These are phyloP conservation scores for Pulveroboletus sp. DNA, from an alignment of 768 basidiomycete genomes.

Conservation along the genomic window DNA sequence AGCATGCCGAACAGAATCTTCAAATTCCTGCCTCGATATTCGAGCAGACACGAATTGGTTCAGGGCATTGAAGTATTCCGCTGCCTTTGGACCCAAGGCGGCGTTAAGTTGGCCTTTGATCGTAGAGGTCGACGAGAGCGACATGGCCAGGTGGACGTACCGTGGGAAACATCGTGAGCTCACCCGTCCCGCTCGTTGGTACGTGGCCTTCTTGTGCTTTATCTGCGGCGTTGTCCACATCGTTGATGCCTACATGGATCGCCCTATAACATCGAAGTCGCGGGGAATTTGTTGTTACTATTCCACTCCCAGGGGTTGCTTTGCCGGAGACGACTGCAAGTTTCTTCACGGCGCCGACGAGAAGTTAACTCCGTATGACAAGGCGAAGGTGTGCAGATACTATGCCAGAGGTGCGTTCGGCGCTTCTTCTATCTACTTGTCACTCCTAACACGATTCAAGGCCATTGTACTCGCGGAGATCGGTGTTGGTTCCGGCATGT, in stretches of 20 bases:
- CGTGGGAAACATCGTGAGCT: constrained; percentile 16
- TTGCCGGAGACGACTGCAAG: constrained; percentile 64
- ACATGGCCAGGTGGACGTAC: constrained; percentile 42
- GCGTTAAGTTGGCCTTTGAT: constrained; percentile 64
- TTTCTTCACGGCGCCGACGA: constrained; percentile 61
- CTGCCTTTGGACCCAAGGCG: constrained; percentile 57
- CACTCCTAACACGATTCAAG: constrained; percentile 31
- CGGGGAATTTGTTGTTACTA: constrained; percentile 72
- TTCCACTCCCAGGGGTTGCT: constrained; percentile 60
- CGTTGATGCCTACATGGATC: constrained; percentile 34
- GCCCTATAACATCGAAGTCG: constrained; percentile 65
- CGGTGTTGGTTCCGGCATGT: constrained; percentile 74
- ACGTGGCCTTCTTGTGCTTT: neutral
- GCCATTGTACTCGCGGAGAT: constrained; percentile 66
- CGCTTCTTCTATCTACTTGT: neutral
- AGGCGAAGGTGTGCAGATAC: constrained; percentile 63
- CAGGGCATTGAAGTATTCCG: constrained; percentile 58
- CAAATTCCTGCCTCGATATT: constrained; percentile 72
- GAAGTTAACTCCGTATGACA: constrained; percentile 63
- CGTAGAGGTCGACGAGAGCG: constrained; percentile 67
- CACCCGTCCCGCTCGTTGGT: no score
- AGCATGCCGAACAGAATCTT: constrained; percentile 58
- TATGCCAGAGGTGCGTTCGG: constrained; percentile 49
- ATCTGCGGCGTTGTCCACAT: constrained; percentile 3
- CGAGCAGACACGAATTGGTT: constrained; percentile 62